Conservation (phyloP, 106 monocot species). For the Platanthera zijinensis region DNA sequence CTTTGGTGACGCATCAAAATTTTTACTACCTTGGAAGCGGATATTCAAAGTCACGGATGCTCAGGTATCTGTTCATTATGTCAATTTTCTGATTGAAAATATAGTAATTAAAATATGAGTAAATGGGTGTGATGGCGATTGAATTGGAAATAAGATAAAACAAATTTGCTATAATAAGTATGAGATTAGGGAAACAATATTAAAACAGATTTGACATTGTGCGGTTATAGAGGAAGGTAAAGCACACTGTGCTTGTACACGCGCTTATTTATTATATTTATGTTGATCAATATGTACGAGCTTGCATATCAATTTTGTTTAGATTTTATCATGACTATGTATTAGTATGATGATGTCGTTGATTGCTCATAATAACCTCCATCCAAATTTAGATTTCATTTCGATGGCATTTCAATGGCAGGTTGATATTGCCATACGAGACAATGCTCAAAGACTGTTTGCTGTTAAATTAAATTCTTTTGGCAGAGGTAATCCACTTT, state of each 20-base stretch:
- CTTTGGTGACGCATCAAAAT: conserved; percentile 84
- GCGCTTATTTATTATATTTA: neutral
- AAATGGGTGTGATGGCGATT: neutral
- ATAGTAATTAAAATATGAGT: neutral
- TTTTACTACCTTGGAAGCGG: conserved; percentile 98
- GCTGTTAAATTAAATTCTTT: conserved; percentile 57
- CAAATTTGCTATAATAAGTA: neutral
- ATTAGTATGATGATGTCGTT: neutral
- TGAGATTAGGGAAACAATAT: neutral
- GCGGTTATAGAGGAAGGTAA: neutral
- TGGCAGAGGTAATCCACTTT: conserved; percentile 50
- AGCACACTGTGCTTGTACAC: neutral
- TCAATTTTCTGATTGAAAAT: neutral
- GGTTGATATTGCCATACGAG: conserved; percentile 94
- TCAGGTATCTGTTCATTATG: conserved; percentile 47
- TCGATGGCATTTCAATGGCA: conserved; percentile 11
- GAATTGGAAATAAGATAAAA: neutral
- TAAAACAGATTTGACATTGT: neutral
- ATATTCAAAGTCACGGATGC: conserved; percentile 95
- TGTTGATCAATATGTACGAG: neutral
- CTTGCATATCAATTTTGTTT: neutral
- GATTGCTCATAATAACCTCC: neutral
- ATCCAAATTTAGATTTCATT: neutral
- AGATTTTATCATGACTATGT: neutral
- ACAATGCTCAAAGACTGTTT: conserved; percentile 91